A percentile compares a stretch with the other conserved stretches of the same genome.
phyloP scores from a whole-genome alignment of 2,329 filamentous ascomycete genomes.

The Aspergillus sp. region DNA sequence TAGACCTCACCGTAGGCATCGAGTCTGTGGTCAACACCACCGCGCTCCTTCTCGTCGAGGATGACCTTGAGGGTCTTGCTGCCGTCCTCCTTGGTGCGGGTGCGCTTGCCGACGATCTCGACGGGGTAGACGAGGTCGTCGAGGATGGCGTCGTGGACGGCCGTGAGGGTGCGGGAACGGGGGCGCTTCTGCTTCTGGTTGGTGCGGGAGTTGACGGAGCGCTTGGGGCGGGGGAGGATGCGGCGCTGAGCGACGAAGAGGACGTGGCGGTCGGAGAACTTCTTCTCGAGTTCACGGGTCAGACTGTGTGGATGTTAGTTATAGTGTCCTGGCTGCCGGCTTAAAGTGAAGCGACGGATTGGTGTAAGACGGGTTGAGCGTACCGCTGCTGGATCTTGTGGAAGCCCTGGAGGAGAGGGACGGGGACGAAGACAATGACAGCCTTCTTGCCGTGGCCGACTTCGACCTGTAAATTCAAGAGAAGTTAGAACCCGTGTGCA shows the following conservation, averaged over 20 bases:
- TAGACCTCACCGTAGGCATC: constrained; percentile 99
- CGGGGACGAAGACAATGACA: constrained; percentile 99
- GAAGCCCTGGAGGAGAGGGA: constrained; percentile 97
- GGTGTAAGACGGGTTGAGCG: constrained; percentile 38
- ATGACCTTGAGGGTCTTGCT: constrained; percentile 98
- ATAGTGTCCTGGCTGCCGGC: background rate
- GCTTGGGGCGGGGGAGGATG: constrained; percentile 98
- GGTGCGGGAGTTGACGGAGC: constrained; percentile 94
- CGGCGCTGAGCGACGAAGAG: constrained; percentile 98
- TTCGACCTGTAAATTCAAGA: constrained; percentile 76
- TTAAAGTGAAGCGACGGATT: background rate
- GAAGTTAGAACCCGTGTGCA: constrained; percentile 33
- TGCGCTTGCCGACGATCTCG: constrained; percentile 99
- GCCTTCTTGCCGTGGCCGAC: constrained; percentile 99
- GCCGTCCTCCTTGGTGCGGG: constrained; percentile 98
- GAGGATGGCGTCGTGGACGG: constrained; percentile 98
- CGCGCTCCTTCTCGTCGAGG: constrained; percentile 99
- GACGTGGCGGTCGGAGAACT: constrained; percentile 99
- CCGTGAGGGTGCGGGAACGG: constrained; percentile 94
- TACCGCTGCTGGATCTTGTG: constrained; percentile 99
- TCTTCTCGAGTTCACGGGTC: constrained; percentile 99
- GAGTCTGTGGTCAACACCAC: constrained; percentile 98
- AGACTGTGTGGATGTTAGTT: constrained; percentile 62
- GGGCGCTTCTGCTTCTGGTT: constrained; percentile 98
- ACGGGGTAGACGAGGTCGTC: constrained; percentile 98